Percentiles rank a stretch among this genome's conserved stretches.
Evolutionary conservation across 106 monocot genomes (phyloP).

Genomic region (Phalaenopsis aphrodite): DNA sequence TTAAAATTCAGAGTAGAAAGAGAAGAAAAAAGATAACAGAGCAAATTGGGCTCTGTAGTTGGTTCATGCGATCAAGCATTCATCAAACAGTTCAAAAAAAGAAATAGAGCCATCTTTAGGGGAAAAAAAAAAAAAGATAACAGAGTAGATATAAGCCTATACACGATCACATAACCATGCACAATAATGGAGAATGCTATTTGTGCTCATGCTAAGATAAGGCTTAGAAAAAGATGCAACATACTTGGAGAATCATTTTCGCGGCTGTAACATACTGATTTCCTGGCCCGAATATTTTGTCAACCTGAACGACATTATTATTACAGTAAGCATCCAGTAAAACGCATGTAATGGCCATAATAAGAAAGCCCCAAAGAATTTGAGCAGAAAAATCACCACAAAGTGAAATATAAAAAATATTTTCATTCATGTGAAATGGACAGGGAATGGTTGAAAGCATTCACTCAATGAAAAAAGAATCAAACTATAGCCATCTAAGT

Average conservation of each 20-base stretch:
- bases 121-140: neutral
- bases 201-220: neutral
- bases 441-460: neutral
- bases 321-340: neutral
- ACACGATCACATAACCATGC: neutral
- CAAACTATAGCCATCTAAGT: neutral
- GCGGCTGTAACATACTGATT: constrained; percentile 99
- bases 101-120: neutral
- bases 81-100: neutral
- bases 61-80: neutral
- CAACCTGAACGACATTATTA: constrained; percentile 53
- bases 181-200: neutral
- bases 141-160: neutral
- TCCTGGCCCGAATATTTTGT: constrained; percentile 94
- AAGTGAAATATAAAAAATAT: neutral
- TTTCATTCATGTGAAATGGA: neutral
- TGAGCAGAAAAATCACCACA: neutral
- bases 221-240: constrained; percentile 9
- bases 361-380: neutral
- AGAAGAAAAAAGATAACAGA: no score
- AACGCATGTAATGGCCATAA: neutral
- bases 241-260: constrained; percentile 98
- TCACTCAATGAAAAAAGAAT: neutral
- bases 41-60: no score
- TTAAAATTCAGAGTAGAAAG: no score